phyloP scores from a whole-genome alignment of 352 stramenopile genomes.

The Phytophthora sojae region DNA sequence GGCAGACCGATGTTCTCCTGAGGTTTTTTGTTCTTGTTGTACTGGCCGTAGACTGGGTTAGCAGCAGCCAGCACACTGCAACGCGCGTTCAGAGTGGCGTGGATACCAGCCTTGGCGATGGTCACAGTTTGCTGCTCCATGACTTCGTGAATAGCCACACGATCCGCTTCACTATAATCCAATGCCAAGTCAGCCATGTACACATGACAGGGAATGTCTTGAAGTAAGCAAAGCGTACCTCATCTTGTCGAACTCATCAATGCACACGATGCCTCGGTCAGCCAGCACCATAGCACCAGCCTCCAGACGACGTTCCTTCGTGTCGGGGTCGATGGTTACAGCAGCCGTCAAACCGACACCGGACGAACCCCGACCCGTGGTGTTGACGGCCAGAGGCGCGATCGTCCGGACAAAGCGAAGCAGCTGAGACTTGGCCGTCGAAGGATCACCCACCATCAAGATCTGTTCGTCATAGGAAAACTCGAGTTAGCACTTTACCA shows the following conservation, averaged over 20 bases:
- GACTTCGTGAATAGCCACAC: slow-evolving; percentile 99
- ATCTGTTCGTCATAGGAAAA: slow-evolving; percentile 44
- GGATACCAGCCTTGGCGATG: slow-evolving; percentile 99
- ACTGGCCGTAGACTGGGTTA: slow-evolving; percentile 99
- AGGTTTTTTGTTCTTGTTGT: slow-evolving; percentile 97
- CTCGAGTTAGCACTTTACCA: slow-evolving; percentile 6
- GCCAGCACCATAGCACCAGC: slow-evolving; percentile 99
- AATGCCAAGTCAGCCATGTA: slow-evolving; percentile 20
- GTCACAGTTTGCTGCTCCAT: slow-evolving; percentile 99
- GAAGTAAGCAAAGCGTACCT: slow-evolving; percentile 49
- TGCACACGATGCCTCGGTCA: slow-evolving; percentile 98
- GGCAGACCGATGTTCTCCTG: slow-evolving; percentile 99
- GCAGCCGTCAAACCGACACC: slow-evolving; percentile 98
- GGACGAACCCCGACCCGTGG: slow-evolving; percentile 81
- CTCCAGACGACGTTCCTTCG: slow-evolving; percentile 94
- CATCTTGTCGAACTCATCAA: slow-evolving; percentile 99
- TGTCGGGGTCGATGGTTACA: slow-evolving; percentile 97
- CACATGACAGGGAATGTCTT: not conserved
- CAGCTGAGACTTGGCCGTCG: slow-evolving; percentile 99
- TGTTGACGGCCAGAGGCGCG: slow-evolving; percentile 93
- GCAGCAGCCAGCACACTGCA: slow-evolving; percentile 98
- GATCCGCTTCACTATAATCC: slow-evolving; percentile 90
- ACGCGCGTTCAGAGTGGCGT: slow-evolving; percentile 98
- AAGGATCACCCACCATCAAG: slow-evolving; percentile 98
- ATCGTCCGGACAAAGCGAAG: slow-evolving; percentile 97